Percentiles rank a stretch among this genome's conserved stretches.
These are phyloP conservation scores for Talaromyces sp. DNA, from an alignment of 2,329 filamentous ascomycete genomes.

Conservation along the genomic window DNA sequence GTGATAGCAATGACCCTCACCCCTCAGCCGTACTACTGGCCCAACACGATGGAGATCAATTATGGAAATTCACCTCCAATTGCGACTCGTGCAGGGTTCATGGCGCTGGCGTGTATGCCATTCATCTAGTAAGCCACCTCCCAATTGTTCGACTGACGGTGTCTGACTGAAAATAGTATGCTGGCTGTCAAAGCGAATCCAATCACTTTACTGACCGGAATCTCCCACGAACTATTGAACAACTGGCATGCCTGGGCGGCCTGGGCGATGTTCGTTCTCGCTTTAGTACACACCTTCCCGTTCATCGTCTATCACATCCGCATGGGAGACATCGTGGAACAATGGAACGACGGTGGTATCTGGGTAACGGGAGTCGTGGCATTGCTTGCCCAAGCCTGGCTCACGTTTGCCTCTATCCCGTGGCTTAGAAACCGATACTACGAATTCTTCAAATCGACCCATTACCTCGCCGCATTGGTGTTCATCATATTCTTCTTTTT, in stretches of 20 bases:
- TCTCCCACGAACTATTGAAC: slow-evolving; percentile 55
- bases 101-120: slow-evolving; percentile 52
- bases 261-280: slow-evolving; percentile 56
- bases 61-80: slow-evolving; percentile 54
- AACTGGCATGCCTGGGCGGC: slow-evolving; percentile 49
- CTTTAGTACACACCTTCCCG: slow-evolving; percentile 58
- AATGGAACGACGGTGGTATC: slow-evolving; percentile 46
- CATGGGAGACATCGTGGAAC: slow-evolving; percentile 47
- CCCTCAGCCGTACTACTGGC: slow-evolving; percentile 56
- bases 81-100: slow-evolving; percentile 51
- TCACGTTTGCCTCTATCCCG: slow-evolving; percentile 47
- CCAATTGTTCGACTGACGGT: not conserved
- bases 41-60: slow-evolving; percentile 32
- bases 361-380: slow-evolving; percentile 59
- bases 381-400: slow-evolving; percentile 53
- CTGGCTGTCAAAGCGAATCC: slow-evolving; percentile 55
- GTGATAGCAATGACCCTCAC: slow-evolving; percentile 44
- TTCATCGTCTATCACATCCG: slow-evolving; percentile 54
- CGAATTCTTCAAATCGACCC: slow-evolving; percentile 61
- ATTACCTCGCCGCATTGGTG: slow-evolving; percentile 53
- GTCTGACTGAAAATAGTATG: slow-evolving; percentile 29
- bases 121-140: slow-evolving; percentile 43
- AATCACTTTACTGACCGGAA: slow-evolving; percentile 54
- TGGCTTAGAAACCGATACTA: slow-evolving; percentile 53
- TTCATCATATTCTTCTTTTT: slow-evolving; percentile 62